Evolutionary conservation across 768 basidiomycete genomes (phyloP).

Genomic region (Pleurotus tuber-regium): DNA sequence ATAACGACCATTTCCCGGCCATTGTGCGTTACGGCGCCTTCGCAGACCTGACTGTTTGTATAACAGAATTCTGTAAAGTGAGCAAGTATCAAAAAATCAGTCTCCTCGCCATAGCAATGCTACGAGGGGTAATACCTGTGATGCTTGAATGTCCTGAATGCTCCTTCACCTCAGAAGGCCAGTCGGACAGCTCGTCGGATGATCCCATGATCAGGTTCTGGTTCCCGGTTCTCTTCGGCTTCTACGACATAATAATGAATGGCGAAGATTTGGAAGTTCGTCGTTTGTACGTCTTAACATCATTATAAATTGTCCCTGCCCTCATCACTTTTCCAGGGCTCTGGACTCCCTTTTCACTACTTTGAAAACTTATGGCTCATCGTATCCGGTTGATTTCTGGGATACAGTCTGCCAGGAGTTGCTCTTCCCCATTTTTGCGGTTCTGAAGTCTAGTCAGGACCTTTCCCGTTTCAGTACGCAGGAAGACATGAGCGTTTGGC

Average conservation of each 20-base stretch:
- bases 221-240: constrained; percentile 96
- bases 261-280: constrained; percentile 98
- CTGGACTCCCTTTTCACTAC: constrained; percentile 96
- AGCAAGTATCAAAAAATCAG: constrained; percentile 99
- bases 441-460: constrained; percentile 91
- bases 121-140: constrained; percentile 86
- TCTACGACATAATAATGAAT: constrained; percentile 99
- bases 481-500: constrained; percentile 99
- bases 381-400: constrained; percentile 94
- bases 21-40: constrained; percentile 94
- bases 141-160: constrained; percentile 85
- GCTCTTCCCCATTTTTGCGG: constrained; percentile 97
- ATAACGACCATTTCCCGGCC: constrained; percentile 86
- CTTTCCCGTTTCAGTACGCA: constrained; percentile 91
- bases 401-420: constrained; percentile 95
- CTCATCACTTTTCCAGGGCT: constrained; percentile 53
- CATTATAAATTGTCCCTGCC: neutral
- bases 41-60: constrained; percentile 93
- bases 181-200: constrained; percentile 37
- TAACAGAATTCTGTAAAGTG: constrained; percentile 99
- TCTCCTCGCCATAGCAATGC: constrained; percentile 93
- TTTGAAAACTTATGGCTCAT: constrained; percentile 82
- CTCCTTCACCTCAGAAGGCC: constrained; percentile 27
- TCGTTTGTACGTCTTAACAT: constrained; percentile 68
- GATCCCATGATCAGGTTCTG: constrained; percentile 96